Evolutionary conservation across 164 flowering plant species (phyloP), one percentile per base, ranked within the genome.

Genomic region (Magnolia changhungtana): DNA sequence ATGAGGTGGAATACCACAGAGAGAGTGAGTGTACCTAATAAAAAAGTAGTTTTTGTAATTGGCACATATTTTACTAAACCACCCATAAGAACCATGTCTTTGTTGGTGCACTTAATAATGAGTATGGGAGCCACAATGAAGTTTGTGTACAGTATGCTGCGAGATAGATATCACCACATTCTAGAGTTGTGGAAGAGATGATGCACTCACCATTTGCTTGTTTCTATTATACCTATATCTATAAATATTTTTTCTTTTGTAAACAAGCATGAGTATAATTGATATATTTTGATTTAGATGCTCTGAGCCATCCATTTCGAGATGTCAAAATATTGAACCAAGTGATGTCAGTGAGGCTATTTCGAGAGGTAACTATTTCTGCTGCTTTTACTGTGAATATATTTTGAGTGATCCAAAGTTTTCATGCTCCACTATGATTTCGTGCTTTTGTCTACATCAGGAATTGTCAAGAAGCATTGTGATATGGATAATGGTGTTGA

Each of bases 331-430:
- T 74, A 75, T 75, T 72, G 84, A 83, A 74, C 76, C 76, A 67
- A 80, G 82, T 80, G 85, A 81, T 55, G 72, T 80, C 50, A 79
- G 79, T 80, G 88, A 85, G 64, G 83, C 80, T 75, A 72, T 73
- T 78, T 79, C 80, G 20, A 77, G 67, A 86, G 89, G 94, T 89
- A 73, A 64, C 49, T 21, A 51, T 27, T 7, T 18, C 21, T 24
- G 7, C 37, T 69, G 24, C 50, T 68, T 71, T 50, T 9, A 21
- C 23, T 4, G 6, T 69, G 69, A n/a, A 63, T 29, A 45, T 55
- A 50, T 64, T 64, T 19, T 8, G 23, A 45, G 52, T 55, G 50
- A 58, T n/a, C 21, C 67, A 45, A 10, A 27, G 10, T 45, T 24
- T 59, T 21, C 21, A 10, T 13, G 29, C 14, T 19, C 50, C 7